phyloP scores from a whole-genome alignment of 179 eudicot genomes.

The Patellifolia procumbens region DNA sequence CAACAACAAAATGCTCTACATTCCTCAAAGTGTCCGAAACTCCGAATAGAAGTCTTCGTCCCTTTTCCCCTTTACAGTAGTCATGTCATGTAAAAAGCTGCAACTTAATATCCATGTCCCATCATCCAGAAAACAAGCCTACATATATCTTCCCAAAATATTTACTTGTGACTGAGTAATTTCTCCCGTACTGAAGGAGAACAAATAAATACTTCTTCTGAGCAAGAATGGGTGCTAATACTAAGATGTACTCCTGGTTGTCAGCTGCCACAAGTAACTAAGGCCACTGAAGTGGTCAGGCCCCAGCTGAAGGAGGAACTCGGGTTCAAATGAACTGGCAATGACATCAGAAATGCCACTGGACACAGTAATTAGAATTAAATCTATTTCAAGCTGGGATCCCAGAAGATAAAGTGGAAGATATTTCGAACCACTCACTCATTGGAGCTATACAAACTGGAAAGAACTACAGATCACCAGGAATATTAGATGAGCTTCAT shows the following conservation, averaged over 20 bases:
- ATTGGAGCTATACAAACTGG: background rate
- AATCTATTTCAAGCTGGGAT: too few relatives aligned
- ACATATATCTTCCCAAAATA: background rate
- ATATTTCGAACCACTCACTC: background rate
- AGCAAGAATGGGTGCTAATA: background rate
- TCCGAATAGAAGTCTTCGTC: too few relatives aligned
- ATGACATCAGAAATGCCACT: background rate
- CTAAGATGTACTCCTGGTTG: background rate
- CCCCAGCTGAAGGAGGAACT: background rate
- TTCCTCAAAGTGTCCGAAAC: background rate
- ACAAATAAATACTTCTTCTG: too few relatives aligned
- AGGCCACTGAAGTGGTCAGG: background rate
- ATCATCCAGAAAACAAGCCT: background rate
- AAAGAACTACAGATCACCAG: background rate
- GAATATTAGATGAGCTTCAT: background rate
- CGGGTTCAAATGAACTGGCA: background rate
- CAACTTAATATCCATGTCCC: background rate
- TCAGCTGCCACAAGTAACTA: background rate
- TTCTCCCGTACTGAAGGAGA: background rate
- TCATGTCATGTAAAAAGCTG: background rate
- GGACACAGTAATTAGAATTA: background rate
- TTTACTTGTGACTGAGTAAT: background rate
- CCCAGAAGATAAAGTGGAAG: background rate
- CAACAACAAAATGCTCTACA: background rate
- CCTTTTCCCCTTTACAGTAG: too few relatives aligned